Evolutionary conservation across 23 red algal species (phyloP).

Genomic region (Chondrus crispus): DNA sequence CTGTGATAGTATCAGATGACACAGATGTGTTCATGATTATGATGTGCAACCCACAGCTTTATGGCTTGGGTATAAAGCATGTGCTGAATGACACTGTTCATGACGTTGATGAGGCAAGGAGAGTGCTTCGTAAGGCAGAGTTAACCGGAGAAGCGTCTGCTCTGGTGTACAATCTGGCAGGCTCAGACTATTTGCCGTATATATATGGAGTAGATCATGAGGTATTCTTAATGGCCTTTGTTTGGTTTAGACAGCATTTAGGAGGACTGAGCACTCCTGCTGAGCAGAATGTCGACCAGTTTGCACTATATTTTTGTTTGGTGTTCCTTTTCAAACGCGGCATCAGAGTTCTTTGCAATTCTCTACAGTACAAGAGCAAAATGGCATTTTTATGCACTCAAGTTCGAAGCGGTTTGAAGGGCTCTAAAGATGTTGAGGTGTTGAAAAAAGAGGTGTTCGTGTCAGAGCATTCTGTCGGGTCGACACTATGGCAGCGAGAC

Average conservation of each 20-base stretch:
- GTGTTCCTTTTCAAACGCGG: neutral
- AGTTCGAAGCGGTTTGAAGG: neutral
- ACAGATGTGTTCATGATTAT: slow-evolving; percentile 1
- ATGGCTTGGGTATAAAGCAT: neutral
- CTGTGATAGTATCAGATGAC: neutral
- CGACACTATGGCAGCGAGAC: neutral
- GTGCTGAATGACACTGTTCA: neutral
- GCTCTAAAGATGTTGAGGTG: neutral
- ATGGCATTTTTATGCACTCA: neutral
- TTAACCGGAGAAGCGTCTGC: neutral
- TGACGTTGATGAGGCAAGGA: neutral
- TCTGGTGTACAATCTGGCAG: neutral
- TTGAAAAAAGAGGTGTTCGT: neutral
- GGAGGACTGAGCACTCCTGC: neutral
- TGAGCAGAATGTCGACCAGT: neutral
- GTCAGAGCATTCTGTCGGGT: neutral
- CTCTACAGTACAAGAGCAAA: neutral
- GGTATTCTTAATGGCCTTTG: neutral
- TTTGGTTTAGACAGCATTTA: neutral
- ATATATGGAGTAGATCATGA: neutral
- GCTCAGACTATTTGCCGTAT: neutral
- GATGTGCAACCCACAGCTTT: neutral
- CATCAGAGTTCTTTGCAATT: neutral
- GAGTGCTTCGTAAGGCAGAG: neutral
- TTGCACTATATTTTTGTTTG: neutral